Base-by-base conservation (phyloP, 2,329 filamentous ascomycete genomes). In the Xylaria sp. region DNA sequence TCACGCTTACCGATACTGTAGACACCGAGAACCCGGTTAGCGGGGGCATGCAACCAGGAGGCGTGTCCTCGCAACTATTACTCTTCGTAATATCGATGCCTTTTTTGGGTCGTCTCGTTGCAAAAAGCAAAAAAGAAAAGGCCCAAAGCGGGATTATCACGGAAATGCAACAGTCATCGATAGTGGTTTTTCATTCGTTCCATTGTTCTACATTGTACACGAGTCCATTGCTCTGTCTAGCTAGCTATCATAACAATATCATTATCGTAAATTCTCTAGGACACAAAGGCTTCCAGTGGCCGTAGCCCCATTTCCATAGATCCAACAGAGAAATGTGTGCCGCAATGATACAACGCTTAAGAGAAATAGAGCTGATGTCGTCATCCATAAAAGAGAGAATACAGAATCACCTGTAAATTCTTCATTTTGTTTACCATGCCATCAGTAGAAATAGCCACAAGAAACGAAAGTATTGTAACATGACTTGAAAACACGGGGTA, bases 261-360 rank as follows among this genome's bases (percentile, higher is more conserved):
- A 43, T 66, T 18, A 67, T 65, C 61, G 23, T 67, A 20, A 60
- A 64, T 12, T 45, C 36, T 46, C 28, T 45, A 28, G 48, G 39
- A 34, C 25, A 39, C 36, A 39, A 13, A 52, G 7, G 13, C 15
- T 18, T 57, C 57, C 25, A 36, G 10, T n/a, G 25, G 43, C 46
- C 53, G 15, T 55, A 36, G 15, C 15, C n/a, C 45, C 58, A 2
- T 46, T 55, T 18, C 34, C 34, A 15, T 57, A 57, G 43, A n/a
- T 60, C 39, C 18, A 23, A 46, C 7, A 48, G 15, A 41, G 20
- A 60, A 8, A 61, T 60, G 60, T 68, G 41, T 63, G 28, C 53
- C 41, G 18, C 39, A 4, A 52, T 59, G 30, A 56, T 45, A 39
- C 48, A 60, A 69, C 48, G 53, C 55, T 50, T 39, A 46, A 57